Percentiles rank a stretch among this genome's conserved stretches.
Evolutionary conservation across 75 land plant genomes (phyloP).

Genomic region (Gnetum montanum): DNA sequence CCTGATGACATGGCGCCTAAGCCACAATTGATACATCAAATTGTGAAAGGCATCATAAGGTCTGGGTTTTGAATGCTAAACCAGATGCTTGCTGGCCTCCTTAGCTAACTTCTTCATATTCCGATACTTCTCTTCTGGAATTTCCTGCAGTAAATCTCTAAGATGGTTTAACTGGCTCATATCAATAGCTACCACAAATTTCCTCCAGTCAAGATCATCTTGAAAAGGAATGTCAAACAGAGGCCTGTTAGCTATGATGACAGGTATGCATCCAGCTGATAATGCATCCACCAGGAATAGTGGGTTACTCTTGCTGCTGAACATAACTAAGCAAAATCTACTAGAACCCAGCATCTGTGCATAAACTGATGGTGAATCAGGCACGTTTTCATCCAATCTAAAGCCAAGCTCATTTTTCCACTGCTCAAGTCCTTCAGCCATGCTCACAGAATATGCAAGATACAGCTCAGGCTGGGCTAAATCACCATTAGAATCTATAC

Average conservation of each 20-base stretch:
- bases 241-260: slow-evolving; percentile 34
- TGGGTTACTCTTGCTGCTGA: slow-evolving; percentile 11
- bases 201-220: slow-evolving; percentile 53
- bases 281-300: slow-evolving; percentile 34
- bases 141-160: slow-evolving; percentile 20
- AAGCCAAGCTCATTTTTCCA: slow-evolving; percentile 12
- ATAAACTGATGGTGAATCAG: slow-evolving; percentile 5
- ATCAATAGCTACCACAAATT: slow-evolving; percentile 38
- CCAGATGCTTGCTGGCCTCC: slow-evolving; percentile 40
- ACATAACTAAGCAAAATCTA: slow-evolving; percentile 49
- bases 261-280: slow-evolving; percentile 61
- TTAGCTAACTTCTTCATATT: slow-evolving; percentile 27
- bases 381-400: slow-evolving; percentile 8
- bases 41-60: slow-evolving; percentile 50
- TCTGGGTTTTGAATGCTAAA: slow-evolving; percentile 34
- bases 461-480: slow-evolving; percentile 2
- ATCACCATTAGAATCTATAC: too few species aligned
- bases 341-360: slow-evolving; percentile 15
- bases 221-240: slow-evolving; percentile 56
- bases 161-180: slow-evolving; percentile 12
- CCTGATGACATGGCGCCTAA: slow-evolving; percentile 48
- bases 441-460: neutral
- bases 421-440: slow-evolving; percentile 1
- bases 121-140: slow-evolving; percentile 12
- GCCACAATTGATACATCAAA: slow-evolving; percentile 64